Conservation (phyloP, 2,329 filamentous ascomycete genomes). For the Stemphylium vesicarium region DNA sequence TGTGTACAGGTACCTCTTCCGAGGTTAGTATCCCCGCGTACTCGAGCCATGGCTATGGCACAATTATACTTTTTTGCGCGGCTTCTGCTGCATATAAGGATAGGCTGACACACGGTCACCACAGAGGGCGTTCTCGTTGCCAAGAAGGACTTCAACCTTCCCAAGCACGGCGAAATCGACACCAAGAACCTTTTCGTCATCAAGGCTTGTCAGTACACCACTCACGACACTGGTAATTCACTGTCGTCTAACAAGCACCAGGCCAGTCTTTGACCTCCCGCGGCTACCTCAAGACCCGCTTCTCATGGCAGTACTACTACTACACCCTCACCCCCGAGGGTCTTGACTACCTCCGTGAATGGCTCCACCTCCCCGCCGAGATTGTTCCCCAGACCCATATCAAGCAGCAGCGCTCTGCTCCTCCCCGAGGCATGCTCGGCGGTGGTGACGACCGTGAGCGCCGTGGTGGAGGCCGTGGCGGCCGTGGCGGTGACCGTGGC, state of each 20-base stretch:
- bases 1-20: constrained; percentile 49
- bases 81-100: constrained; percentile 47
- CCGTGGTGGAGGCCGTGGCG: constrained; percentile 71
- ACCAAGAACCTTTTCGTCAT: constrained; percentile 99
- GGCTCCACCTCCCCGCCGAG: constrained; percentile 99
- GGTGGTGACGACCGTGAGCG: constrained; percentile 80
- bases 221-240: neutral
- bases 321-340: constrained; percentile 99
- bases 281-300: constrained; percentile 99
- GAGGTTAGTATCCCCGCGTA: constrained; percentile 47
- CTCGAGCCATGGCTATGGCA: constrained; percentile 49
- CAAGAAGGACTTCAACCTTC: constrained; percentile 98
- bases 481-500: constrained; percentile 65
- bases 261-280: constrained; percentile 95
- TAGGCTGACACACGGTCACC: constrained; percentile 53
- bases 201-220: constrained; percentile 73
- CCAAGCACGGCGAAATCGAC: constrained; percentile 97
- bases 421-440: constrained; percentile 97
- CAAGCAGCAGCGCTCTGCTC: constrained; percentile 99
- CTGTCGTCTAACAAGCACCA: constrained; percentile 24
- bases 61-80: constrained; percentile 37
- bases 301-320: constrained; percentile 83
- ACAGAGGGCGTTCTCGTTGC: constrained; percentile 86
- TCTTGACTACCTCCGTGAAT: constrained; percentile 99
- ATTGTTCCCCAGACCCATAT: constrained; percentile 99